phyloP scores from a whole-genome alignment of 2,329 filamentous ascomycete species.

The Botryotinia narcissicola region DNA sequence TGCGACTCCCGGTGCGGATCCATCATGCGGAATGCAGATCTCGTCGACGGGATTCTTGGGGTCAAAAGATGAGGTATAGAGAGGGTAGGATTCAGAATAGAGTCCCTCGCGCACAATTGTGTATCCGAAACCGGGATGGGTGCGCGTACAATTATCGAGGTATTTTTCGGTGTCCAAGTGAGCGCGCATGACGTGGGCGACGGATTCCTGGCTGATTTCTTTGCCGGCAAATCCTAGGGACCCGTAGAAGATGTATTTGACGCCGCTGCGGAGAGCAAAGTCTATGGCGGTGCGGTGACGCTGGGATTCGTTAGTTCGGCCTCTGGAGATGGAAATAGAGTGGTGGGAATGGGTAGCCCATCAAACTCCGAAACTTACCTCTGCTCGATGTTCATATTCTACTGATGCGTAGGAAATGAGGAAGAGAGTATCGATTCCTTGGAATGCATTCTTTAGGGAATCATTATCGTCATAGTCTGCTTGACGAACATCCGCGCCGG shows the following conservation, averaged over 20 bases:
- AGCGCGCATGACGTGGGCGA: neutral
- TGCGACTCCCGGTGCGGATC: neutral
- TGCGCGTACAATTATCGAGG: neutral
- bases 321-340: neutral
- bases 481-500: neutral
- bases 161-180: neutral
- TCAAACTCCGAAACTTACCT: neutral
- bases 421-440: neutral
- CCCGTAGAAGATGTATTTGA: neutral
- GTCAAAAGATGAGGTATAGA: neutral
- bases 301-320: neutral
- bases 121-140: neutral
- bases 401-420: neutral
- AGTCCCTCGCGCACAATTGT: neutral
- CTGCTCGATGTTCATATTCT: neutral
- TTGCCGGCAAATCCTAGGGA: neutral
- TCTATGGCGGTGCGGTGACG: neutral
- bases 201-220: neutral
- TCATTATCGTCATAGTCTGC: neutral
- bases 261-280: neutral
- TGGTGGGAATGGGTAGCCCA: neutral
- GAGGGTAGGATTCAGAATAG: neutral
- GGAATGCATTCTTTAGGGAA: neutral
- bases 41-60: neutral
- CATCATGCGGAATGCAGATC: neutral